phyloP scores from a whole-genome alignment of 75 land plant species.

The Cryptomeria japonica region DNA sequence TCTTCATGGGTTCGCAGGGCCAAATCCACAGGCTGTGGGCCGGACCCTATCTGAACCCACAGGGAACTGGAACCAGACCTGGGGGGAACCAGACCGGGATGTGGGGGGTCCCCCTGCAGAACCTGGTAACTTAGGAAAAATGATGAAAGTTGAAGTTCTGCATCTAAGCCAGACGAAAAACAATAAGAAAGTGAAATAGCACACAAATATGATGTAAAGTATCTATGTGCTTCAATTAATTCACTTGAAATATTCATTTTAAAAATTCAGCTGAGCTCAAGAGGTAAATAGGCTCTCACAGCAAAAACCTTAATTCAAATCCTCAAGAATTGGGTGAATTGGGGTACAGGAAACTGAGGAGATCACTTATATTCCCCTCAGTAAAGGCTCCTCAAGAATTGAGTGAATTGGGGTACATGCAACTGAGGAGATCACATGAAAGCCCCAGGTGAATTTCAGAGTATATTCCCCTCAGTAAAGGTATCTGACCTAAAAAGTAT shows the following conservation, averaged over 20 bases:
- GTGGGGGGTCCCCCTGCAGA: no score
- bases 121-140: no score
- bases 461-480: neutral
- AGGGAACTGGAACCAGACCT: no score
- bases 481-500: neutral
- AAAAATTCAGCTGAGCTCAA: neutral
- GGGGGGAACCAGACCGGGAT: no score
- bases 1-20: no score
- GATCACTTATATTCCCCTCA: neutral
- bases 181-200: neutral
- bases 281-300: neutral
- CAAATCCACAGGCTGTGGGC: no score
- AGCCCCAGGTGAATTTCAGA: neutral
- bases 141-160: no score
- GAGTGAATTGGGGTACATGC: neutral
- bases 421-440: neutral
- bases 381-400: neutral
- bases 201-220: neutral
- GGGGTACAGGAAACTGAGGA: neutral
- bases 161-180: no score
- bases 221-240: neutral
- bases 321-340: neutral
- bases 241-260: no score
- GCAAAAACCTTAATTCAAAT: no score
- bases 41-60: no score